These are phyloP conservation scores for Carex parvula DNA, from an alignment of 176 grass and related monocot species.

Conservation along the genomic window DNA sequence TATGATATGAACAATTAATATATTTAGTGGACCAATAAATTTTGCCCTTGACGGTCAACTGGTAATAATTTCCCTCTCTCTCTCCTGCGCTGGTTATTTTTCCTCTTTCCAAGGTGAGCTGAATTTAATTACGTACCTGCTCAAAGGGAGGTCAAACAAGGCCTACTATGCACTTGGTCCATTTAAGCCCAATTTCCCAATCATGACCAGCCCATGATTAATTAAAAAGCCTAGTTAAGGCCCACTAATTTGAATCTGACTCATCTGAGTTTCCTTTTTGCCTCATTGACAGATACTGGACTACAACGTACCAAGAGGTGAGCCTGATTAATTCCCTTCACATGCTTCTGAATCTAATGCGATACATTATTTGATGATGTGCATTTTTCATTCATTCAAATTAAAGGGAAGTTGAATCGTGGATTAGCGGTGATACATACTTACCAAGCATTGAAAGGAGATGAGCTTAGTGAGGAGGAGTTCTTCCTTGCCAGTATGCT, in stretches of 20 bases:
- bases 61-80: too few relatives aligned
- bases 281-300: slow-evolving; percentile 38
- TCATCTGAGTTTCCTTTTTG: background rate
- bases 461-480: slow-evolving; percentile 47
- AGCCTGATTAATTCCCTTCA: background rate
- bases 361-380: background rate
- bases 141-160: background rate
- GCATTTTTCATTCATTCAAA: background rate
- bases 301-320: slow-evolving; percentile 51
- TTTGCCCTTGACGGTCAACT: too few relatives aligned
- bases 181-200: background rate
- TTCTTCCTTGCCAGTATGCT: slow-evolving; percentile 51
- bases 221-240: background rate
- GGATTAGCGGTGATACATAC: slow-evolving; percentile 54
- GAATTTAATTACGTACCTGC: background rate
- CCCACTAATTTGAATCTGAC: background rate
- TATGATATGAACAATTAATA: too few relatives aligned
- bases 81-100: too few relatives aligned
- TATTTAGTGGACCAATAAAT: too few relatives aligned
- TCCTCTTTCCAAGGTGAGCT: too few relatives aligned
- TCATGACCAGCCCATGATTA: background rate
- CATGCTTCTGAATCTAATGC: background rate
- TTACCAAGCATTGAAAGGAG: slow-evolving; percentile 50
- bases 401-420: slow-evolving; percentile 48
- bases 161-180: background rate